Base-by-base conservation (phyloP, 202 grass and related monocot genomes). In the Carex arenaria region DNA sequence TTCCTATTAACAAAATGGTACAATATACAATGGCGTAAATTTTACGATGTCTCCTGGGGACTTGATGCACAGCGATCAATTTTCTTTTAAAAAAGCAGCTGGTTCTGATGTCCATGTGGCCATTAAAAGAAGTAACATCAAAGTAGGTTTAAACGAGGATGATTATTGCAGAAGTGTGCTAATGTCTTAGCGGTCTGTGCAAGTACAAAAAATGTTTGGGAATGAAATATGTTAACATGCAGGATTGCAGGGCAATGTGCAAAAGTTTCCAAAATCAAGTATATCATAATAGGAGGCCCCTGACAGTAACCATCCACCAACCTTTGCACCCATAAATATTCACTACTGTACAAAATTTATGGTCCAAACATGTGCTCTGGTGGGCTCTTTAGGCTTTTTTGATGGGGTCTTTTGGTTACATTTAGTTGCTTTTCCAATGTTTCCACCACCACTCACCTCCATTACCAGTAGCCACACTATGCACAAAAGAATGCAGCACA, bases 321-420 rank as follows among this genome's bases (percentile, higher is more conserved):
- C 71, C 55, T 78, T 66, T 85, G 13, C 59, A 77, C 83, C 52
- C 40, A 68, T 52, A 57, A 70, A 34, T 82, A 62, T 55, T 82
- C 53, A 22, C 20, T 61, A 54, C 13, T 56, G 28, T 36, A 82
- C 61, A 18, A 60, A 59, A 23, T 56, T 77, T 60, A 89, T 84
- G 88, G 49, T 80, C 88, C 75, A 30, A 87, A 84, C 93, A 89
- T 80, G 90, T 87, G 90, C 36, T 34, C 61, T n/a, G 15, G 75
- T 75, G 65, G 82, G n/a, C 52, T 73, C 80, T 70, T 82, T 54
- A 70, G 26, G 31, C 73, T 71, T 67, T 64, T 68, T 55, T 17
- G 0, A 19, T 31, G n/a, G 51, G 61, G 15, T 54, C 14, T 80
- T 60, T 79, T 17, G 43, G 13, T 53, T 78, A 10, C 14, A 42